Base-by-base conservation (phyloP, 1,139 yeast species). In the Diutina pseudorugosa region DNA sequence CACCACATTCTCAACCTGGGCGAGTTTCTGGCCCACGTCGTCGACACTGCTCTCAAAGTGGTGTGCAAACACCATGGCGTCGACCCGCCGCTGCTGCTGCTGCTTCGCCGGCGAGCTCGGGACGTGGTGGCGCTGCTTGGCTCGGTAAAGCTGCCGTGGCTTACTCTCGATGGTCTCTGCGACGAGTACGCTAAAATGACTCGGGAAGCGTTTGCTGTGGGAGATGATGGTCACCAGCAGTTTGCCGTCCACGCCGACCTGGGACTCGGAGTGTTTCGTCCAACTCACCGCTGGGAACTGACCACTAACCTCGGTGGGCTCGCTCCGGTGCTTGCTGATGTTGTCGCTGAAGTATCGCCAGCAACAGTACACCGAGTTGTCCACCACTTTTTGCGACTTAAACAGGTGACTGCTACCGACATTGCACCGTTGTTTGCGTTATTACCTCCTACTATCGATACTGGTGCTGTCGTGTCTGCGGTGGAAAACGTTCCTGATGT, bases 241-340 rank as follows among this genome's bases (percentile, higher is more conserved):
- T 21, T 21, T 43, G 4, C 52, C 19, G 51, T 65, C 1, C 58
- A 68, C 18, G 71, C 71, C 56, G 65, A 68, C 1, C 70, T 72
- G 58, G 75, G 75, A 0, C 52, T 70, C 33, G 71, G 71, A 2
- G 53, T 69, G 2, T 64, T 62, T 53, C 61, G 76, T 54, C 63
- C 64, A 5, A 62, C 73, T 0, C 74, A 71, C 57, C 60, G 57
- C 53, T 70, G 62, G 55, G 76, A 73, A 54, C 51, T 56, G 1
- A 63, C 68, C 50, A 50, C 54, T 8, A 53, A 55, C 47, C 55
- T 57, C 30, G 55, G 54, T 18, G 51, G 53, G 19, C 56, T 69
- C 36, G 62, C 65, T 2, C 47, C 56, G 2, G 57, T 71, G 11
- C 61, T 71, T 42, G 53, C 53, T 18, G 57, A 58, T 9, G 58